A percentile compares a stretch with the other conserved stretches of the same genome.
Conservation (phyloP, 2,329 filamentous ascomycete genomes). For the Didymella pinodella region DNA sequence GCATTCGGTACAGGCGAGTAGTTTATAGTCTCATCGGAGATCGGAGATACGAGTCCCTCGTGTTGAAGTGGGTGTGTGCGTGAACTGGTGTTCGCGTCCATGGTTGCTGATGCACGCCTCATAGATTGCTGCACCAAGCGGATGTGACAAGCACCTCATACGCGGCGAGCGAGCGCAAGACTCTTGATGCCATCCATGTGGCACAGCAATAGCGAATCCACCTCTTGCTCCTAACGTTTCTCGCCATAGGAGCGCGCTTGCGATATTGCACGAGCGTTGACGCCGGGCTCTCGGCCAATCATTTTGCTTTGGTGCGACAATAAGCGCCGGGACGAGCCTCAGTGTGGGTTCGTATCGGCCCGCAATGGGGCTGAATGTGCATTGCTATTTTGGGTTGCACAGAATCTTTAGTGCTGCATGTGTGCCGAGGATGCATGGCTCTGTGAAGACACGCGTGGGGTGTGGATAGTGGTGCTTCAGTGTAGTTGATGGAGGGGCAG, state of each 20-base stretch:
- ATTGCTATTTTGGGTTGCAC: slow-evolving; percentile 14
- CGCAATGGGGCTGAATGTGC: slow-evolving; percentile 9
- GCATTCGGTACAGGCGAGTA: background rate
- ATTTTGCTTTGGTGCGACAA: slow-evolving; percentile 32
- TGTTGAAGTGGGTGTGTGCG: slow-evolving; percentile 25
- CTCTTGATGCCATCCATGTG: slow-evolving; percentile 36
- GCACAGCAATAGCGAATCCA: slow-evolving; percentile 37
- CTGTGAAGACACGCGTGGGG: background rate
- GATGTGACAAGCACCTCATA: slow-evolving; percentile 29
- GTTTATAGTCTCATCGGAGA: slow-evolving; percentile 10
- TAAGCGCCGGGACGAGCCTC: slow-evolving; percentile 31
- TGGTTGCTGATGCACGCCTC: slow-evolving; percentile 23
- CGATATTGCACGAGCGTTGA: slow-evolving; percentile 14
- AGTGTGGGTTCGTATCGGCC: slow-evolving; percentile 13
- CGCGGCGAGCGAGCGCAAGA: slow-evolving; percentile 34
- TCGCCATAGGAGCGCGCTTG: slow-evolving; percentile 33
- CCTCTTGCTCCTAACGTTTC: slow-evolving; percentile 19
- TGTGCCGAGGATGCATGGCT: too few relatives aligned
- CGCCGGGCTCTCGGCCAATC: slow-evolving; percentile 34
- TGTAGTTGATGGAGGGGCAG: background rate
- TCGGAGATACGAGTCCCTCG: slow-evolving; percentile 4
- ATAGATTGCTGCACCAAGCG: slow-evolving; percentile 14
- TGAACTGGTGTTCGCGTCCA: slow-evolving; percentile 22
- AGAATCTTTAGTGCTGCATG: background rate
- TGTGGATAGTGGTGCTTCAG: background rate